phyloP scores from a whole-genome alignment of 306 rosid genomes.

The Biancaea sappan region DNA sequence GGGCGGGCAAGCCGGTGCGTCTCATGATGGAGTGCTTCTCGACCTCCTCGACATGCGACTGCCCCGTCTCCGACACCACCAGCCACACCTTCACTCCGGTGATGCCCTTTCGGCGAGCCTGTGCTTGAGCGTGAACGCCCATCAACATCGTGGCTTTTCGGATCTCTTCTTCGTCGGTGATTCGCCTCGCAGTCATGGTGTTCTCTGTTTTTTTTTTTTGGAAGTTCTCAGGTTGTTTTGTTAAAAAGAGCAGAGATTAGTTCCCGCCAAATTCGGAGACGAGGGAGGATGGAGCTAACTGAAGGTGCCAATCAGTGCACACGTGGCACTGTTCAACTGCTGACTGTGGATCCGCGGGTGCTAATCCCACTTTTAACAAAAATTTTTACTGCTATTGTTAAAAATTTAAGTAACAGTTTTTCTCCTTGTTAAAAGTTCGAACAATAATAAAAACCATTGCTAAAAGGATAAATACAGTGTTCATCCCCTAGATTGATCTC shows the following conservation, averaged over 20 bases:
- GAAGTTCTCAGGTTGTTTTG: background rate
- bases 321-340: no score
- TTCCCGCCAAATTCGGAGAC: slow-evolving; percentile 13
- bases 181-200: background rate
- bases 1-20: slow-evolving; percentile 76
- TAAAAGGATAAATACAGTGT: no score
- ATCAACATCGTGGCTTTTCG: background rate
- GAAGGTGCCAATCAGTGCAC: background rate
- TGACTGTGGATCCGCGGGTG: no score
- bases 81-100: slow-evolving; percentile 34
- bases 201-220: no score
- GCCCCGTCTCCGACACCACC: slow-evolving; percentile 35
- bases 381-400: no score
- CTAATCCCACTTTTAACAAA: no score
- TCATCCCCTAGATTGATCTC: no score
- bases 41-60: slow-evolving; percentile 36
- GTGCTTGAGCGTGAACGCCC: background rate
- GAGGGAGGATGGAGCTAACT: background rate
- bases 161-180: slow-evolving; percentile 20
- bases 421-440: no score
- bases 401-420: no score
- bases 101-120: slow-evolving; percentile 29
- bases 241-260: background rate
- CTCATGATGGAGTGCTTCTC: slow-evolving; percentile 69
- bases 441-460: no score